Evolutionary conservation across 805 yeast species (phyloP).

Genomic region (Monosporozyma servazzii): DNA sequence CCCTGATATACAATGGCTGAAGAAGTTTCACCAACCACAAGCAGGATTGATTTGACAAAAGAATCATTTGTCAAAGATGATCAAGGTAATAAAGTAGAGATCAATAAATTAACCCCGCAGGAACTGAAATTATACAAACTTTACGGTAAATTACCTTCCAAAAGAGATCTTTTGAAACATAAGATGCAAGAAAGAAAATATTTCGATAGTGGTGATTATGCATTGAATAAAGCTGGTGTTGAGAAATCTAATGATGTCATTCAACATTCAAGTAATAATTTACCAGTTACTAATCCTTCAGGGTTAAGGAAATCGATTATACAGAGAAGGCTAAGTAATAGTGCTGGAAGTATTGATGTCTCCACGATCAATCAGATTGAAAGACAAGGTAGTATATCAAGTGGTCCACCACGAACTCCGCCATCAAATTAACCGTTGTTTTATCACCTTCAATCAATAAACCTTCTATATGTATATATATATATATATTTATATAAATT

Average conservation of each 20-base stretch:
- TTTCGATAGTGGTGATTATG: slow-evolving; percentile 92
- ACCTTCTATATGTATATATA: not conserved
- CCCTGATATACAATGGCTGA: slow-evolving; percentile 7
- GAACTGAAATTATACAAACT: slow-evolving; percentile 68
- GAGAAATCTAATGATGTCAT: slow-evolving; percentile 20
- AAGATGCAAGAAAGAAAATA: slow-evolving; percentile 82
- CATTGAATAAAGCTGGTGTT: slow-evolving; percentile 64
- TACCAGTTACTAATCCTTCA: slow-evolving; percentile 31
- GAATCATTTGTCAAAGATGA: slow-evolving; percentile 5
- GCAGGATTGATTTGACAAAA: slow-evolving; percentile 18
- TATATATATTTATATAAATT: too few relatives aligned
- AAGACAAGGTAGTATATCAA: slow-evolving; percentile 30
- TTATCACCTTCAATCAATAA: slow-evolving; percentile 2
- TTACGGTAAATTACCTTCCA: slow-evolving; percentile 81
- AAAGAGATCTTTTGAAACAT: slow-evolving; percentile 62
- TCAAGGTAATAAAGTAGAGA: slow-evolving; percentile 33
- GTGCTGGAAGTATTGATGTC: slow-evolving; percentile 25
- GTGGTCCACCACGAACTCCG: slow-evolving; percentile 31
- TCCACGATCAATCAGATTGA: slow-evolving; percentile 8
- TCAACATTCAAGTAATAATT: slow-evolving; percentile 21
- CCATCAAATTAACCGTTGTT: slow-evolving; percentile 22
- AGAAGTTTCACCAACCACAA: slow-evolving; percentile 23
- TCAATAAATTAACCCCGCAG: slow-evolving; percentile 58
- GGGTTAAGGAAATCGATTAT: slow-evolving; percentile 29
- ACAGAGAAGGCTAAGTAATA: slow-evolving; percentile 29